Base-by-base conservation (phyloP, 495 filamentous ascomycete genomes). In the Tuber aestivum region DNA sequence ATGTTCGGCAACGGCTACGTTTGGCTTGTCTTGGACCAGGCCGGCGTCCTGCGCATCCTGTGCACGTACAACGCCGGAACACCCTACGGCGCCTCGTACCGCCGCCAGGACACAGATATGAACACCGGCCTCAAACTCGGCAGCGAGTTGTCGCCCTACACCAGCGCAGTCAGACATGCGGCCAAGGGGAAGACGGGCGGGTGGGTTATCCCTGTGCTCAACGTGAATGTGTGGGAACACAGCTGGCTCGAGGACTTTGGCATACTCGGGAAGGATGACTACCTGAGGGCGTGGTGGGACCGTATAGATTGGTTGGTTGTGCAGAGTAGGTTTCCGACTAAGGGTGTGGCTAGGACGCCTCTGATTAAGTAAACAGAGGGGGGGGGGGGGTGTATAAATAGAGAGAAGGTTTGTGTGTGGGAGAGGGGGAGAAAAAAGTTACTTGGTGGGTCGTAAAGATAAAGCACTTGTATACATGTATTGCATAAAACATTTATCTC, bases 1-100 rank as follows among this genome's bases (percentile, higher is more conserved):
- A 97, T 98, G 94, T 99, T 99, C 86, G 96, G 96, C 69, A 94
- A 94, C 1, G 95, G 91, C 73, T 98, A 94, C 86, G 93, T 98
- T 79, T 99, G 95, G 95, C 91, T 99, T 71, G 92, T 97, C 76
- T 86, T 89, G 78, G 79, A 82, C 42, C 75, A 83, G 18, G 78
- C 81, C 48, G 79, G 77, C 72, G 83, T 88, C 73, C 86, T 95
- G 84, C 89, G 90, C 81, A 91, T 97, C 80, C 88, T 99, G 75
- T 87, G 89, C 77, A 99, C 95, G 65, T 99, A 98, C 86, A 88
- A 94, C 75, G 94, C 95, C 75, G 95, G 95, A 71, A 91, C 92
- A 0, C 95, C 95, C 14, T 95, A 94, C 85, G 91, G 88, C 23
- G 94, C 93, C 14, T 92, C 97, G 85, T 92, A 91, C 85, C 90